Evolutionary conservation across 163 green algal species (phyloP).

Genomic region (Volvox carteri): DNA sequence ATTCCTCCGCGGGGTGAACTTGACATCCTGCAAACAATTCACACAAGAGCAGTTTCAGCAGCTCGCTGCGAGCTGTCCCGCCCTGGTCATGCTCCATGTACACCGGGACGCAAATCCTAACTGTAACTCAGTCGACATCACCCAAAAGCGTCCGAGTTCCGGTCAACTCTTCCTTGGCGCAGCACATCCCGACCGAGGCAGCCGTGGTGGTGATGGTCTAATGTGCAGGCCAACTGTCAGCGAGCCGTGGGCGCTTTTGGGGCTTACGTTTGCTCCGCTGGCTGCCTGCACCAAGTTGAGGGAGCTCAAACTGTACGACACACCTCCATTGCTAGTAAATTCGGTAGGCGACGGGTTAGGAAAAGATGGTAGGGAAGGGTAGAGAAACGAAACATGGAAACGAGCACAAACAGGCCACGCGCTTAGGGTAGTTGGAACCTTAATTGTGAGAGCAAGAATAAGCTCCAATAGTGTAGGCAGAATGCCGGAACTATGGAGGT

Average conservation of each 20-base stretch:
- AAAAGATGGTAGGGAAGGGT: too few relatives aligned
- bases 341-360: too few relatives aligned
- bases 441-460: too few relatives aligned
- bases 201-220: not conserved
- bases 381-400: too few relatives aligned
- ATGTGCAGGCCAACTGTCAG: not conserved
- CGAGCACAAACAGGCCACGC: too few relatives aligned
- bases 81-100: not conserved
- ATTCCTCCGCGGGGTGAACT: not conserved
- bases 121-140: too few relatives aligned
- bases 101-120: not conserved
- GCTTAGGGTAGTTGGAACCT: too few relatives aligned
- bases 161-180: too few relatives aligned
- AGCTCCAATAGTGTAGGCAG: too few relatives aligned
- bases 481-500: too few relatives aligned
- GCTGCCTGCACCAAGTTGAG: not conserved
- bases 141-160: too few relatives aligned
- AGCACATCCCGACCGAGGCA: not conserved
- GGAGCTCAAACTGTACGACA: slow-evolving; percentile 4
- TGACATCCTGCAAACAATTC: not conserved
- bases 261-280: slow-evolving; percentile 6
- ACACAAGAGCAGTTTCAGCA: not conserved
- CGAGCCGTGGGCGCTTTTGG: not conserved
- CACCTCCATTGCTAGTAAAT: not conserved
- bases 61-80: not conserved